phyloP scores from a whole-genome alignment of 805 yeast genomes.

The Candida odintsovae region DNA sequence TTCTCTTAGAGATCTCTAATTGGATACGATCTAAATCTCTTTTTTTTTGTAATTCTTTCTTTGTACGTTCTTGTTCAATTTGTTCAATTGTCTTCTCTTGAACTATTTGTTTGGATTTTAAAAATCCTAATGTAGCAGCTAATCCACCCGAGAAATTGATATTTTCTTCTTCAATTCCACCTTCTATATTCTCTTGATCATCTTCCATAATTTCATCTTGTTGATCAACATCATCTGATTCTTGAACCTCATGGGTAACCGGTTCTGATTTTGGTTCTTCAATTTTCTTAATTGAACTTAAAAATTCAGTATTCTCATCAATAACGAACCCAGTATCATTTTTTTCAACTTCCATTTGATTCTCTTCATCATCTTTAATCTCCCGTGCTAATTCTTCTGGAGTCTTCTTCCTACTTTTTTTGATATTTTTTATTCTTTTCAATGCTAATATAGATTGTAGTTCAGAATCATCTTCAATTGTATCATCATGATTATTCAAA shows the following conservation, averaged over 20 bases:
- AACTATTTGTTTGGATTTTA: conserved; percentile 17
- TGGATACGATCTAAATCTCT: conserved; percentile 11
- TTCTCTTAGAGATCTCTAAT: conserved; percentile 13
- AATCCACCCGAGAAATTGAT: conserved; percentile 19
- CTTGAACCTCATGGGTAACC: not conserved
- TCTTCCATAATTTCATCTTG: not conserved
- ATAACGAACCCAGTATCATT: conserved; percentile 18
- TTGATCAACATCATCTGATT: not conserved
- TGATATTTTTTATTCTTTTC: conserved; percentile 12
- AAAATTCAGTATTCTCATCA: conserved; percentile 33
- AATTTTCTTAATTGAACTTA: conserved; percentile 20
- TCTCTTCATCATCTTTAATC: conserved; percentile 14
- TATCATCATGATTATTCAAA: conserved; percentile 21
- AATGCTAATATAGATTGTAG: conserved; percentile 21
- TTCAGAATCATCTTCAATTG: conserved; percentile 19
- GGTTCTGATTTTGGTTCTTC: not conserved
- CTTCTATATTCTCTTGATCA: not conserved
- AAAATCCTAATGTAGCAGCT: conserved; percentile 18
- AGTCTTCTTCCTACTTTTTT: conserved; percentile 12
- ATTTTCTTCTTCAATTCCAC: conserved; percentile 1
- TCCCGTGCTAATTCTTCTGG: conserved; percentile 20
- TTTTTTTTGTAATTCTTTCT: conserved; percentile 10
- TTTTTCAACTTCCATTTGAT: conserved; percentile 13
- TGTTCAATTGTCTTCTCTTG: conserved; percentile 7
- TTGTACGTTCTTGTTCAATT: conserved; percentile 6